Base-by-base conservation (phyloP, 2,329 filamentous ascomycete species). In the Ophiocordyceps camponoti-leonardi region DNA sequence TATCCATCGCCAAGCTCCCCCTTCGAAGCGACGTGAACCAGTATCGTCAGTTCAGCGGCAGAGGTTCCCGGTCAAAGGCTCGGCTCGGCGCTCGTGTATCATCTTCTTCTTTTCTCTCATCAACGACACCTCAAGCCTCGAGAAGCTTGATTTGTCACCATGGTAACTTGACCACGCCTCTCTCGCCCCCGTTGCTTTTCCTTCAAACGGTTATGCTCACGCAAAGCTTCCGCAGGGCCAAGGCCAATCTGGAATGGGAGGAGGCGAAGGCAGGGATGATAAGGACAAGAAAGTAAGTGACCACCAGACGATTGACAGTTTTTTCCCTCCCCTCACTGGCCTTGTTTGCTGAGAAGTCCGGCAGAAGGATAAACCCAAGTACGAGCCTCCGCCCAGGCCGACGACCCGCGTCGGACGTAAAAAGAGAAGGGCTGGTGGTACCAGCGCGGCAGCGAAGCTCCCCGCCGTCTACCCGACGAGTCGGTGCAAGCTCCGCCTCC, bases 291-390 rank as follows among this genome's bases (percentile, higher is more conserved):
- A 96, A 78, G 90, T 85, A 67, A 46, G 63, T 46, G 26, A 28
- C 26, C 26, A 28, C 26, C 5, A 4, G 8, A 11, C 11, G 8
- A 18, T 19, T 13, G 12, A 26, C 12, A 28, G 42, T 31, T 45
- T 6, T 6, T 23, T 23, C 11, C 12, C 5, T 12, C 45, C 22
- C 20, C 16, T 10, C 10, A 14, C 4, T 42, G 13, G 4, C 31
- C 31, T 33, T 16, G n/a, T 33, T 8, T 18, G 37, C 51, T 60
- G 50, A 62, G 48, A 45, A 3, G 48, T 42, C 23, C 35, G 49
- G 55, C 58, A 94, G 90, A 96, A 98, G 77, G 90, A 98, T 51
- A 98, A 98, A 81, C 92, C 92, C 62, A 96, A 94, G 83, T 98
- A 98, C 73, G 92, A 98, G 67, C 92, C 92, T 52, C 92, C 92